phyloP scores from a whole-genome alignment of 176 grass and related monocot genomes.

The Triticum timopheevii region DNA sequence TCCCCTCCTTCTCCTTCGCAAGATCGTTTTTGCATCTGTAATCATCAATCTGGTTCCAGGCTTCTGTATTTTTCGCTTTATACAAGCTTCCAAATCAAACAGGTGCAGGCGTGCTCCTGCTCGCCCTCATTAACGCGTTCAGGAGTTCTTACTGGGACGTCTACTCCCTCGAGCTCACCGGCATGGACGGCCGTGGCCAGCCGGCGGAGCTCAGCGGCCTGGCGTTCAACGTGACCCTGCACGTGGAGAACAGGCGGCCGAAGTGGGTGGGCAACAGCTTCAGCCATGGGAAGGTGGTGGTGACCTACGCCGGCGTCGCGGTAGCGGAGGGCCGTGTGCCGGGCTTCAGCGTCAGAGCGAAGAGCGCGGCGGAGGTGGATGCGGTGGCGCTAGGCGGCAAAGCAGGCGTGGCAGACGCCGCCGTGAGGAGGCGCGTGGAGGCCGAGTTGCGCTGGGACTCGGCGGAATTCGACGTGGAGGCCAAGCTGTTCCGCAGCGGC shows the following conservation, averaged over 20 bases:
- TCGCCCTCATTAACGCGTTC: background rate
- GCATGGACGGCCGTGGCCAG: background rate
- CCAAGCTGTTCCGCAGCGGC: constrained; percentile 2
- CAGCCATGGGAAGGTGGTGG: constrained; percentile 4
- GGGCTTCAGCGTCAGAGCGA: background rate
- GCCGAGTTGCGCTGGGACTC: constrained; percentile 1
- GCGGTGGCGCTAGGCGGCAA: background rate
- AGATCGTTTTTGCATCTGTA: background rate
- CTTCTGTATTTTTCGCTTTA: background rate
- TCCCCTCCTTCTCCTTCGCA: background rate
- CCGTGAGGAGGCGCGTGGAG: background rate
- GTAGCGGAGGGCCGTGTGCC: background rate
- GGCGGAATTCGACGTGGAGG: background rate
- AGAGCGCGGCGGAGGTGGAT: background rate
- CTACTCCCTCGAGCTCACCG: constrained; percentile 11
- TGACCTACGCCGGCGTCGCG: background rate
- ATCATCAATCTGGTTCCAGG: background rate
- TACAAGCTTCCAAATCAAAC: background rate
- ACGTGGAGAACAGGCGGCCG: background rate
- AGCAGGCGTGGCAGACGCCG: background rate
- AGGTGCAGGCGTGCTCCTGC: background rate
- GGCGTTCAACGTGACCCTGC: constrained; percentile 19
- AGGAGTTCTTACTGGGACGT: background rate
- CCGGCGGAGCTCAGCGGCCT: background rate
- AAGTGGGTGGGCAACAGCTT: background rate